phyloP scores from a whole-genome alignment of 2,329 filamentous ascomycete genomes.

The Colletotrichum scovillei region DNA sequence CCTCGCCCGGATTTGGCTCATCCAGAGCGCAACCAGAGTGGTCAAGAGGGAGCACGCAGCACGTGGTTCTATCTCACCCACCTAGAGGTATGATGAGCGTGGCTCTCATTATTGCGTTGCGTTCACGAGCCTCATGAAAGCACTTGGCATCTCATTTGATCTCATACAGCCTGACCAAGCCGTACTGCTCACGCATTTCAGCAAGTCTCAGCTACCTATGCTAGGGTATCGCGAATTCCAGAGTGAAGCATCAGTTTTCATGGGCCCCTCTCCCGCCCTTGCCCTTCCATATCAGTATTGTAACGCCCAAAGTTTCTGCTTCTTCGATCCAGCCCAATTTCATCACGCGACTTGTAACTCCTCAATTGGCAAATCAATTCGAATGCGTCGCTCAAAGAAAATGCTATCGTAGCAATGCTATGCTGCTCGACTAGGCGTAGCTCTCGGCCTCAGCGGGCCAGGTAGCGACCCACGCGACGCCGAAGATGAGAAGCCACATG shows the following conservation, averaged over 20 bases:
- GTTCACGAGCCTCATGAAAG: too few species aligned
- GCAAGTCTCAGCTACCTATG: neutral
- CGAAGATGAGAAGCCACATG: constrained; percentile 32
- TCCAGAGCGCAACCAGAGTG: neutral
- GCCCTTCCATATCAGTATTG: neutral
- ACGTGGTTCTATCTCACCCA: neutral
- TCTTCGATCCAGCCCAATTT: neutral
- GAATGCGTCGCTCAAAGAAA: too few species aligned
- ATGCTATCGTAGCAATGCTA: too few species aligned
- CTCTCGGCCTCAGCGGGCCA: constrained; percentile 29
- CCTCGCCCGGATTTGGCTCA: neutral
- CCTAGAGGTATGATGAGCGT: neutral
- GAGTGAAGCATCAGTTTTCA: neutral
- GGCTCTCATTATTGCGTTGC: neutral
- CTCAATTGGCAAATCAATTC: neutral
- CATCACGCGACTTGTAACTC: neutral
- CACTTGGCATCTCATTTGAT: neutral
- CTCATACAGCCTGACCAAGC: neutral
- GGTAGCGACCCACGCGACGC: constrained; percentile 25
- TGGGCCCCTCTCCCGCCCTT: neutral
- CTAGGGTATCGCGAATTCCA: constrained; percentile 25
- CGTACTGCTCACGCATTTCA: neutral
- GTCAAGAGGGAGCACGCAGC: neutral
- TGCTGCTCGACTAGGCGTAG: neutral
- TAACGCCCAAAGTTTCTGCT: neutral